Base-by-base conservation (phyloP, 352 stramenopile species). In the Phytophthora sp. region DNA sequence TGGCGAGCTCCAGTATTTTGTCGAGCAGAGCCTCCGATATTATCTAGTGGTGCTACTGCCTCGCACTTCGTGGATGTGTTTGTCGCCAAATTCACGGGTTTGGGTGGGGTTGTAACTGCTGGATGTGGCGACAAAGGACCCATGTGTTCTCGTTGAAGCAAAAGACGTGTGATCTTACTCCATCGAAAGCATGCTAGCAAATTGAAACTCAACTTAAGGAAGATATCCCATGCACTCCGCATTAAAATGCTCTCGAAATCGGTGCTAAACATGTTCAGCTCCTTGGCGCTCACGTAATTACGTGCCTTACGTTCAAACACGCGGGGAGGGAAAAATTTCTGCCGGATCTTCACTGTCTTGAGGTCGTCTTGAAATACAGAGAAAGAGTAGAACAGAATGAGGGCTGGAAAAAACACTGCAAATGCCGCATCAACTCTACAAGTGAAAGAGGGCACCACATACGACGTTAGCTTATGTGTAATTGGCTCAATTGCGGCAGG, bases 181-280 rank as follows among this genome's bases (percentile, higher is more conserved):
- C 53, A 62, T 7, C 63, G 61, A 1, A 72, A 30, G 35, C 73
- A 82, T 4, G 73, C 51, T 4, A 82, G 44, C 12, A 79, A 7
- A 27, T 64, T 82, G 48, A 82, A 78, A 7, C 52, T 58, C 1
- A 78, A 38, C 8, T 56, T 61, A 9, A 82, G 57, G 15, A 74
- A 30, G 6, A 76, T 21, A 34, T 73, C 53, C 17, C 37, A 34
- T 0, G 1, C 2, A 7, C 28, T 59, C 0, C 49, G 35, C 11
- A 76, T 62, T 35, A 65, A 61, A 1, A 82, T 32, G 10, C 55
- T 70, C 21, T 70, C 61, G 21, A 77, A 76, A 1, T 69, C 60
- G 0, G 57, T 69, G 24, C 44, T 72, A 48, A 84, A 84, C n/a
- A 51, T 67, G 42, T 72, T 72, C 23, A 84, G 59, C 26, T 76